A percentile compares a stretch with the other conserved stretches of the same genome.
phyloP scores from a whole-genome alignment of 139 green algal genomes.

The Haematococcus sp. region DNA sequence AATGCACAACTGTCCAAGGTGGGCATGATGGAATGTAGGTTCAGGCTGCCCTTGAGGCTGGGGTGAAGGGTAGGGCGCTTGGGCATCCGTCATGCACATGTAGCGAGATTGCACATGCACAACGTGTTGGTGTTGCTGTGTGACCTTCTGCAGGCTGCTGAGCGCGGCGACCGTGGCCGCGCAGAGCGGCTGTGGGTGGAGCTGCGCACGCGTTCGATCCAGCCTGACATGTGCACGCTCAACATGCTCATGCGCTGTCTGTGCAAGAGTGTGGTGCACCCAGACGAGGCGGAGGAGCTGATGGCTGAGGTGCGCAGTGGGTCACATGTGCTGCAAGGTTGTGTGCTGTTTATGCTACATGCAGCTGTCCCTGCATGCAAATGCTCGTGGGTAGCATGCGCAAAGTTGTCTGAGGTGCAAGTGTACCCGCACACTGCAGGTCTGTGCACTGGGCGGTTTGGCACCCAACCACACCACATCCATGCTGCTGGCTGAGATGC shows the following conservation, averaged over 20 bases:
- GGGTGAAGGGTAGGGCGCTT: no score
- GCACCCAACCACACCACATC: conserved; percentile 9
- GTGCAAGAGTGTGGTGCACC: conserved; percentile 6
- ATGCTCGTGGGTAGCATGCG: no score
- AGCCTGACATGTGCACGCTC: conserved; percentile 16
- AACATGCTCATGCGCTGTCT: conserved; percentile 19
- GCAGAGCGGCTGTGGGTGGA: conserved; percentile 10
- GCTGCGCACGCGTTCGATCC: background rate
- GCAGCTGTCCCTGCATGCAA: no score
- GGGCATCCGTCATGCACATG: background rate
- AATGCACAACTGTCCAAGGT: conserved; percentile 11
- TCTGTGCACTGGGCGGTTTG: conserved; percentile 5
- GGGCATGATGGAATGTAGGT: background rate
- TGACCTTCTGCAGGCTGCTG: background rate
- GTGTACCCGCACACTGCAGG: no score
- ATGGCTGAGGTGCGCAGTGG: conserved; percentile 6
- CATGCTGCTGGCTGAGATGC: conserved; percentile 13
- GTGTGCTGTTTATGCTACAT: no score
- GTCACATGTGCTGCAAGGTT: no score
- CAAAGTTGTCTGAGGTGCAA: no score
- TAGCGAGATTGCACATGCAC: background rate
- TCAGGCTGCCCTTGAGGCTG: no score
- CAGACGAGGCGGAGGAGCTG: conserved; percentile 9
- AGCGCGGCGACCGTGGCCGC: background rate
- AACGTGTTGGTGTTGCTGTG: background rate